Evolutionary conservation across 1,139 yeast genomes (phyloP), one percentile per base, ranked within the genome.

Genomic region (Meyerozyma elateridarum): DNA sequence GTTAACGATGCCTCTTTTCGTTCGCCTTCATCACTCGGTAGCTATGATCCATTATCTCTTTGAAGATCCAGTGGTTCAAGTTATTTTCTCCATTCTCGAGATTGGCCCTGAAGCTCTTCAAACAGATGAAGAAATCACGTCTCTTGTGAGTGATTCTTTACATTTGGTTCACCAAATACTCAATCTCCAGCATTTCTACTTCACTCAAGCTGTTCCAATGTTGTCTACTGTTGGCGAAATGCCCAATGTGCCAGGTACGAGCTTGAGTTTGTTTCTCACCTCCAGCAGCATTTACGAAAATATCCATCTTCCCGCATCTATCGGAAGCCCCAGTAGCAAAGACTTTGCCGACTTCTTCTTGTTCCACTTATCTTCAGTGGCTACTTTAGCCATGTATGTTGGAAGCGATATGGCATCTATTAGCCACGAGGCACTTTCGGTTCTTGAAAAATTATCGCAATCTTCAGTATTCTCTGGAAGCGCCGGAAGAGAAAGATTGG

Each of bases 291-390:
- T 65, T 29, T 54, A 64, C 28, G 81, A 78, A 43, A 76, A 72
- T 41, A 56, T 64, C 25, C 73, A 70, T 41, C 54, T 64, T 28
- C 79, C 85, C 1, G 59, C 67, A 14, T 60, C 59, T 29, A 54
- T 79, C 32, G 82, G 84, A 4, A 64, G 79, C 0, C 78, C 75
- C 44, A 89, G 91, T 0, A 53, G 76, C 6, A 56, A 69, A 14
- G 74, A 81, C 5, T 82, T 83, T 45, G 79, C 69, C 46, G 94
- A 87, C 46, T 79, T 88, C 0, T 57, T 88, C 8, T 59, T 85
- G 16, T 78, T 80, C 55, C 74, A 84, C 40, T 58, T 87, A 16
- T 73, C 85, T 0, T 59, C 84, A 7, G 69, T 88, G 12, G 84
- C 85, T 0, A 82, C 82, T 41, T 54, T 87, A 35, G 84, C 82